Percentiles rank a stretch among this genome's conserved stretches.
Conservation (phyloP, 176 grass and related monocot genomes). For the Microstegium vimineum region DNA sequence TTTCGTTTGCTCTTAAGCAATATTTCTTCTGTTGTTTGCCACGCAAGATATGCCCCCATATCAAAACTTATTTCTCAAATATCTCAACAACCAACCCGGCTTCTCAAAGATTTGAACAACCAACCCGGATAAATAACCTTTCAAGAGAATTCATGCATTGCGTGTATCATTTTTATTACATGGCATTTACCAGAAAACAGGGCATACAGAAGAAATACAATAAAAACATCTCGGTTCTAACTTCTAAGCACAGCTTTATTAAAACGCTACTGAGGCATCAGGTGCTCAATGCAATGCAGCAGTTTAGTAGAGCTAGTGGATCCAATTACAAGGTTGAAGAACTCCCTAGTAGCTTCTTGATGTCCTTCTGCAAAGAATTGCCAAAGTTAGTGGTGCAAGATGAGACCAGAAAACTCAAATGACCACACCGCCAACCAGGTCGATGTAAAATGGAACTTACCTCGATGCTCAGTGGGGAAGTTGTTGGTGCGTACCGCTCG, state of each 20-base stretch:
- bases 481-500: conserved; percentile 84
- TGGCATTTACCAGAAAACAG: not conserved
- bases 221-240: conserved; percentile 21
- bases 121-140: not conserved
- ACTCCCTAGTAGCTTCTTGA: conserved; percentile 71
- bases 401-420: not conserved
- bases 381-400: not conserved
- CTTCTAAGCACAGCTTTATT: conserved; percentile 28
- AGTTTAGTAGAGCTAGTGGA: not conserved
- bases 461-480: conserved; percentile 82
- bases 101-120: not conserved
- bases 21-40: not conserved
- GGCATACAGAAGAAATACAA: not conserved
- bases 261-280: conserved; percentile 18
- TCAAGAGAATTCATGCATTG: not conserved
- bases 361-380: conserved; percentile 62
- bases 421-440: not conserved
- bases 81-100: not conserved
- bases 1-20: not conserved
- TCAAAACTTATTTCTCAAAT: not conserved
- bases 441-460: conserved; percentile 19
- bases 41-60: not conserved
- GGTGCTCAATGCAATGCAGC: conserved; percentile 3
- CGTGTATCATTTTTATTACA: conserved; percentile 16
- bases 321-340: conserved; percentile 19